phyloP scores from a whole-genome alignment of 1,139 yeast species.

The Debaryomyces sp. region DNA sequence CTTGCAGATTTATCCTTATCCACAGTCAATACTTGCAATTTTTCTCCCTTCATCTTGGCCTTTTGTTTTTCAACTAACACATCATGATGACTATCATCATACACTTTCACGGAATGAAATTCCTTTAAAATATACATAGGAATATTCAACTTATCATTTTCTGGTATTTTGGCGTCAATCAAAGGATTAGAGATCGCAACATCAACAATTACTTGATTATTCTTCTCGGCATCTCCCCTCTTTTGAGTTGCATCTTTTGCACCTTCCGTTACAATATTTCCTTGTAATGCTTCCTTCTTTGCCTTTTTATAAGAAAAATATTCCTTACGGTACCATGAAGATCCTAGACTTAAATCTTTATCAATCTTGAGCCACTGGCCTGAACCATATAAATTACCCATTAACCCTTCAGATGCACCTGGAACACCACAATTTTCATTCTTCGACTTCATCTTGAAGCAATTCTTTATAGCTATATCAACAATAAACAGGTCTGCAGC shows the following conservation, averaged over 20 bases:
- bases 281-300: slow-evolving; percentile 23
- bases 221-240: slow-evolving; percentile 11
- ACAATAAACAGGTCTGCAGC: slow-evolving; percentile 38
- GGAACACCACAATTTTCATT: slow-evolving; percentile 38
- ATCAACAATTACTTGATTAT: slow-evolving; percentile 36
- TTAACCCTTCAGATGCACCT: slow-evolving; percentile 24
- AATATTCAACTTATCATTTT: slow-evolving; percentile 31
- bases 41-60: slow-evolving; percentile 15
- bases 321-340: slow-evolving; percentile 34
- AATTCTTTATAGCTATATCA: slow-evolving; percentile 37
- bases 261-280: background rate
- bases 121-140: slow-evolving; percentile 35
- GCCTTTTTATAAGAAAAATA: slow-evolving; percentile 38
- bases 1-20: slow-evolving; percentile 22
- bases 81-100: slow-evolving; percentile 32
- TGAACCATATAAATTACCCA: slow-evolving; percentile 31
- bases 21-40: slow-evolving; percentile 14
- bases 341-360: slow-evolving; percentile 42
- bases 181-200: slow-evolving; percentile 35
- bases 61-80: slow-evolving; percentile 5
- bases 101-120: slow-evolving; percentile 28
- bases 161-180: slow-evolving; percentile 31
- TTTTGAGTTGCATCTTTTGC: slow-evolving; percentile 8
- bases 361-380: slow-evolving; percentile 42
- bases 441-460: slow-evolving; percentile 29